Base-by-base conservation (phyloP, 768 basidiomycete genomes). In the Daedaleopsis sinensis region DNA sequence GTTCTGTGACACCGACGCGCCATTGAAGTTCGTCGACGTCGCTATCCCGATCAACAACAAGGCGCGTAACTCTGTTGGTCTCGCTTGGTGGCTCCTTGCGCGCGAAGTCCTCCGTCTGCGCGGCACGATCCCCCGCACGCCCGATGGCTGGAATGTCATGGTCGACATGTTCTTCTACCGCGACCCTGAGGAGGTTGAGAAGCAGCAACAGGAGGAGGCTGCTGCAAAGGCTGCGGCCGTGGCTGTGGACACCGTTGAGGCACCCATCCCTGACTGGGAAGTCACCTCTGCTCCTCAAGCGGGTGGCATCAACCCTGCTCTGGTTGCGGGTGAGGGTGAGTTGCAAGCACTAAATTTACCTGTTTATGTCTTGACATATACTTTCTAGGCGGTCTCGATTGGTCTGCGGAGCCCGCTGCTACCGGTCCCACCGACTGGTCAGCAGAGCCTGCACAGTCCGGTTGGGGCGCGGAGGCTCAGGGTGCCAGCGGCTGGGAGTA, bases 111-210 rank as follows among this genome's bases (percentile, higher is more conserved):
- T 99, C 78, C 88, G 97, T 72, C 84, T 99, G 72, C 88, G 94
- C 64, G 97, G 97, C 50, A 91, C 93, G 58, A 89, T 98, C 77
- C 90, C 94, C 62, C 87, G 97, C 70, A 90, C 93, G 44, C 76
- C 86, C 64, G 95, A 96, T 65, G 93, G 91, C 70, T 99, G 97
- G 97, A 92, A 89, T 75, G 91, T 97, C 77, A 97, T 98, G 93
- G 94, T 96, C 67, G 96, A 96, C 78, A 91, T 96, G 90, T 96
- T 96, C 90, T 95, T 98, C 89, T 98, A 98, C 87, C 93, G 96
- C 72, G 96, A 98, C 80, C 95, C 96, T 63, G 96, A 99, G 76
- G 97, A 99, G 79, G 92, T 98, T 69, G 96, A 98, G 87, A 93
- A 91, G 79, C 96, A 98, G 80, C 93, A 94, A 74, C 89, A 92